Conservation (phyloP, 139 green algal species). For the Marvania coccoides region DNA sequence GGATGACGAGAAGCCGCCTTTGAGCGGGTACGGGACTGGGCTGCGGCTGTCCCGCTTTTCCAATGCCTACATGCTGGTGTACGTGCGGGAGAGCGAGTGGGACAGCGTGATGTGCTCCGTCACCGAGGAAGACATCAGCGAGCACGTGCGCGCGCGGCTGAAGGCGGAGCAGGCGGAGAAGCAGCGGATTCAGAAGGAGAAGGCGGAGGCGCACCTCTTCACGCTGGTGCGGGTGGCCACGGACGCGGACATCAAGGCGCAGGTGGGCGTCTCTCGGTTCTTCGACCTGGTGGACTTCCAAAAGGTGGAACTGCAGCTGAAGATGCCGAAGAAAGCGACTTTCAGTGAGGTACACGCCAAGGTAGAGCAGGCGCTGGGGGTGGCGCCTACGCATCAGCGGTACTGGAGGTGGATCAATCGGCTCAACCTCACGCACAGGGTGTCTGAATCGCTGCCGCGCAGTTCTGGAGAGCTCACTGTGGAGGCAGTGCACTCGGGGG, state of each 20-base stretch:
- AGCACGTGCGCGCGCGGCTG: constrained; percentile 64
- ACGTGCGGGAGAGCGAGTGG: constrained; percentile 84
- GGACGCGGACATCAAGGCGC: constrained; percentile 51
- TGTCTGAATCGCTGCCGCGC: constrained; percentile 36
- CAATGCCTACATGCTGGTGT: constrained; percentile 99
- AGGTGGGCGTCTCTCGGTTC: constrained; percentile 54
- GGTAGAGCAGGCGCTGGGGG: constrained; percentile 53
- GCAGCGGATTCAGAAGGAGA: constrained; percentile 53
- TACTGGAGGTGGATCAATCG: constrained; percentile 83
- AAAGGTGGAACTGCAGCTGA: constrained; percentile 38
- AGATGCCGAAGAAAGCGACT: constrained; percentile 64
- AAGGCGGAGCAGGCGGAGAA: constrained; percentile 70
- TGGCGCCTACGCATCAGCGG: constrained; percentile 70
- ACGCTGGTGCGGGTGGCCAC: constrained; percentile 50
- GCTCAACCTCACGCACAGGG: constrained; percentile 74
- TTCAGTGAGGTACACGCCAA: constrained; percentile 72
- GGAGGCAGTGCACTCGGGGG: neutral
- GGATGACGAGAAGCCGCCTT: constrained; percentile 44
- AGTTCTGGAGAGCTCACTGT: constrained; percentile 32
- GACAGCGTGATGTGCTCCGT: constrained; percentile 70
- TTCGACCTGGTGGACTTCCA: constrained; percentile 94
- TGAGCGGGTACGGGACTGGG: neutral
- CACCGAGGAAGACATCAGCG: constrained; percentile 67
- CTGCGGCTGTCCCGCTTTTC: constrained; percentile 46
- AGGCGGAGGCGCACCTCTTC: constrained; percentile 89